phyloP scores from a whole-genome alignment of 768 basidiomycete genomes.

The Kwoniella heveanensis region DNA sequence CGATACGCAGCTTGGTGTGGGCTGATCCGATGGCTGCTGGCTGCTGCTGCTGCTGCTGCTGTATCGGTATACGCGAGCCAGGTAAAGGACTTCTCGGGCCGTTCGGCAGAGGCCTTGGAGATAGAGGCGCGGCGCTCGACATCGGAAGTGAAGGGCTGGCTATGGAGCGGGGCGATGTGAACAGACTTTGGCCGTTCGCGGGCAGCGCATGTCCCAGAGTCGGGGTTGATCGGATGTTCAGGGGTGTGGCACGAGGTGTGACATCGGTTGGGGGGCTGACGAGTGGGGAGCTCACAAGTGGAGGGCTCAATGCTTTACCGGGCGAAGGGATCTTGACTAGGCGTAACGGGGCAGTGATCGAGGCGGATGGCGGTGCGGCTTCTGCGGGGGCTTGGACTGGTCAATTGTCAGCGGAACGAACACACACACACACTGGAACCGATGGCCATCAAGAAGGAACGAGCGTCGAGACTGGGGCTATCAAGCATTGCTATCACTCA shows the following conservation, averaged over 20 bases:
- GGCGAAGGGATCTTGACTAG: slow-evolving; percentile 41
- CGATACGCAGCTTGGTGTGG: slow-evolving; percentile 45
- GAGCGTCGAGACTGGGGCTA: too few species aligned
- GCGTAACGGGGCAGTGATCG: slow-evolving; percentile 34
- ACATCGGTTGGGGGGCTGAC: neutral
- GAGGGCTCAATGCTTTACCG: slow-evolving; percentile 1
- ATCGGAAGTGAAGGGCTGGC: slow-evolving; percentile 13
- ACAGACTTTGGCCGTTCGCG: slow-evolving; percentile 3
- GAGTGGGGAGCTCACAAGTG: too few species aligned
- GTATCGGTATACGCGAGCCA: neutral
- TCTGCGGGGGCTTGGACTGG: neutral
- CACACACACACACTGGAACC: too few species aligned
- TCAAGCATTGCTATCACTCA: too few species aligned
- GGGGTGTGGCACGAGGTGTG: slow-evolving; percentile 14
- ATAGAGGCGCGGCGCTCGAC: too few species aligned
- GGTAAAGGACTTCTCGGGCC: slow-evolving; percentile 26
- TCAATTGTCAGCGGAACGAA: neutral
- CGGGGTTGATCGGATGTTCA: neutral
- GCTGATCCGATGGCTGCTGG: slow-evolving; percentile 21
- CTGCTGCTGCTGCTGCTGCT: neutral
- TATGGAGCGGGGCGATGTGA: slow-evolving; percentile 17
- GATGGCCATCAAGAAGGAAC: too few species aligned
- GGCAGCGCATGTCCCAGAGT: neutral
- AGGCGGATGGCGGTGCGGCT: neutral
- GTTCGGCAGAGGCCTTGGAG: slow-evolving; percentile 29